Conservation (phyloP, 1,139 yeast species). For the Maudiozyma humilis region DNA sequence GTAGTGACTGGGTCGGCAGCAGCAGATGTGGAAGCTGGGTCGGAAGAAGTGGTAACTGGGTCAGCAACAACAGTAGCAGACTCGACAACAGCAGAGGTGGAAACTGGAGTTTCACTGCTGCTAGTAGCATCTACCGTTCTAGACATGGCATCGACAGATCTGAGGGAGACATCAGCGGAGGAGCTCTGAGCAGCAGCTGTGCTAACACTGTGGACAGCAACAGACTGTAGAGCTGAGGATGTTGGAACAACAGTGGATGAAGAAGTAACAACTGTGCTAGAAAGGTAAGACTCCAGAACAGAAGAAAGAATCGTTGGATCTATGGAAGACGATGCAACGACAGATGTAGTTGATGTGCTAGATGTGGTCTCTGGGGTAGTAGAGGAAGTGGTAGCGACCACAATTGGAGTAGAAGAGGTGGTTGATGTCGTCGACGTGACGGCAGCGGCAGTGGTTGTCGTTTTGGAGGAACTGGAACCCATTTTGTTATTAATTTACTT, state of each 20-base stretch:
- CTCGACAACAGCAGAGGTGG: not conserved
- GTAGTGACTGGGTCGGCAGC: not conserved
- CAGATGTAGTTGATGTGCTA: not conserved
- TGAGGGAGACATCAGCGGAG: too few relatives aligned
- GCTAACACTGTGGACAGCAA: too few relatives aligned
- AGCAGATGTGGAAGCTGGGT: not conserved
- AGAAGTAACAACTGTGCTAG: not conserved
- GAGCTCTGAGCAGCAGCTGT: too few relatives aligned
- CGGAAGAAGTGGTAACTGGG: not conserved
- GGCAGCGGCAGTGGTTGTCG: conserved; percentile 1
- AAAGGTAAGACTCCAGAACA: not conserved
- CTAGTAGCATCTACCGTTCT: not conserved
- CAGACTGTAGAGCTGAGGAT: not conserved
- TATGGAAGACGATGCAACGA: not conserved
- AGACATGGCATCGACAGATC: too few relatives aligned
- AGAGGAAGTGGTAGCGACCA: conserved; percentile 1
- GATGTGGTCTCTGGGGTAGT: conserved; percentile 1
- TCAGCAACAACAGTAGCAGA: not conserved
- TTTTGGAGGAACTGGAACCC: conserved; percentile 3
- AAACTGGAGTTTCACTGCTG: not conserved
- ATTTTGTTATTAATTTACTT: not conserved
- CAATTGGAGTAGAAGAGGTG: not conserved
- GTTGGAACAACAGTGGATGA: not conserved
- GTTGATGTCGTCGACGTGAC: conserved; percentile 1
- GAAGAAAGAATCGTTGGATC: not conserved